Evolutionary conservation across 2,329 filamentous ascomycete genomes (phyloP), one percentile per base, ranked within the genome.

Genomic region (Aaosphaeria arxii): DNA sequence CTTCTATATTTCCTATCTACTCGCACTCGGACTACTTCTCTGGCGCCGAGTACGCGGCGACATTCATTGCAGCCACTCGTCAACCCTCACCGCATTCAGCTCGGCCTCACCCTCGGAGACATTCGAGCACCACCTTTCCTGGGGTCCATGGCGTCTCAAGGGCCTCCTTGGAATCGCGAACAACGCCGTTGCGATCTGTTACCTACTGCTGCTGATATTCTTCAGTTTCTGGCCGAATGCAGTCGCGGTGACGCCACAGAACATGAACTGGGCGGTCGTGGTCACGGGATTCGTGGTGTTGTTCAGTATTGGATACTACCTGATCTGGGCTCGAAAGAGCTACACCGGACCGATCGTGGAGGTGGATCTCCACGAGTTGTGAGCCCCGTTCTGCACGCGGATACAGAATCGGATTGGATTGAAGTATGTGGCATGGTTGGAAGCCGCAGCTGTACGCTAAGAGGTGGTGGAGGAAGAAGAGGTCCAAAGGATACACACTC

Each of bases 11-110:
- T 70, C 67, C 17, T 70, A 70, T 42, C 50, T 70, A 0, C 53
- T 70, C 9, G 63, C 64, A 4, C 53, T 67, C 31, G 59, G 59
- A 2, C 51, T 70, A 0, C 61, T 70, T 6, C 56, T 70, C 32
- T 70, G 64, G 64, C 52, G 66, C n/a, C 67, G 67, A 7, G 29
- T 68, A 3, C 63, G 64, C 36, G 66, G 65, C 17, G 63, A 69
- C 30, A 57, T 61, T 36, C 50, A 55, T 17, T 53, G 56, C 0
- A 50, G 56, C 28, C 54, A 56, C 30, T 56, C 46, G 2, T 13
- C 54, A 0, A 52, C 55, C 9, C 47, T 62, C 9, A 59, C 56
- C 11, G 50, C 63, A n/a, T 62, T 62, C 47, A 56, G 51, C 43
- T 57, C 57, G 1, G 44, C 40, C 31, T 43, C 36, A 7, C 46